phyloP scores from a whole-genome alignment of 805 yeast genomes.

The Kluyveromyces siamensis region DNA sequence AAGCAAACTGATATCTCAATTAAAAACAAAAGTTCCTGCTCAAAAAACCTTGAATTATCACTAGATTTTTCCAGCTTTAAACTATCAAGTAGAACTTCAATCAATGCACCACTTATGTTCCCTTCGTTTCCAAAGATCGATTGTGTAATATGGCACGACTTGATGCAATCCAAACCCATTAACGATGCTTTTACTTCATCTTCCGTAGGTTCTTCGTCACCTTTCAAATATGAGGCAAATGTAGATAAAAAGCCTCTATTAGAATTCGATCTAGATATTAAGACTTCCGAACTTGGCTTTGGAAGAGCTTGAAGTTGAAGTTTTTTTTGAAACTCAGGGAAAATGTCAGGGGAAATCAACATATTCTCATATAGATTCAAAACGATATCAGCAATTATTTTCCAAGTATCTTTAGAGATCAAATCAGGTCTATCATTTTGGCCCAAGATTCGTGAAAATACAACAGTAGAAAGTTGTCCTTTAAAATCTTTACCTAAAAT shows the following conservation, averaged over 20 bases:
- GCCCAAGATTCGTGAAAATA: conserved; percentile 67
- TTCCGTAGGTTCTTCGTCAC: conserved; percentile 92
- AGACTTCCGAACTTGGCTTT: conserved; percentile 56
- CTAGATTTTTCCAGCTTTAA: conserved; percentile 28
- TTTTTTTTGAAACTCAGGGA: conserved; percentile 53
- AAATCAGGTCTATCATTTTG: conserved; percentile 42
- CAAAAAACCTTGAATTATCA: conserved; percentile 33
- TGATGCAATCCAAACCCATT: conserved; percentile 75
- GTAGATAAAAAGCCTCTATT: conserved; percentile 82
- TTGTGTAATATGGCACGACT: conserved; percentile 51
- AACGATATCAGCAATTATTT: conserved; percentile 46
- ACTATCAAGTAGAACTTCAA: conserved; percentile 27
- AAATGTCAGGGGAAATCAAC: conserved; percentile 56
- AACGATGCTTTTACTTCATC: conserved; percentile 84
- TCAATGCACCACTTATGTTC: conserved; percentile 25
- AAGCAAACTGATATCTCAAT: conserved; percentile 33
- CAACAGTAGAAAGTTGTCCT: conserved; percentile 83
- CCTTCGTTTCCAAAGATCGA: conserved; percentile 43
- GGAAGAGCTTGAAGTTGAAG: conserved; percentile 46
- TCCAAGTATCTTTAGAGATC: conserved; percentile 43
- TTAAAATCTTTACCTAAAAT: conserved; percentile 84
- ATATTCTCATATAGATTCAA: conserved; percentile 64
- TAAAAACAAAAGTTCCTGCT: conserved; percentile 40
- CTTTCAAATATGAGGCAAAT: conserved; percentile 83
- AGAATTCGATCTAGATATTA: conserved; percentile 53